A percentile compares a stretch with the other conserved stretches of the same genome.
phyloP scores from a whole-genome alignment of 2,329 filamentous ascomycete genomes.

The Zasmidium cellare region DNA sequence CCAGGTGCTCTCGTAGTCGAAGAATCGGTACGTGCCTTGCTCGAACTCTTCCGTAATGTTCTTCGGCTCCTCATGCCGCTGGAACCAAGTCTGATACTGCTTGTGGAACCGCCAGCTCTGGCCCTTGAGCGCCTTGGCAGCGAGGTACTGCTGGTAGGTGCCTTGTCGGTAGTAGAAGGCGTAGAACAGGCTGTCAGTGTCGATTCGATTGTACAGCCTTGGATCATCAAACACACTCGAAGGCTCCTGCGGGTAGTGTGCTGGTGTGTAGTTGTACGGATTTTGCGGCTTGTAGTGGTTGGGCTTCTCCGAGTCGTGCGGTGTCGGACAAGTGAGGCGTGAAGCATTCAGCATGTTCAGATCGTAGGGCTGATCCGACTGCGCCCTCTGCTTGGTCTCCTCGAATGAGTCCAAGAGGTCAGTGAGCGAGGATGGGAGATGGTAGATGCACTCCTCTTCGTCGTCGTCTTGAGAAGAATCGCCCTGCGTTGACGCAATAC shows the following conservation, averaged over 20 bases:
- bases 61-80: conserved; percentile 97
- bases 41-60: conserved; percentile 98
- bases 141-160: conserved; percentile 91
- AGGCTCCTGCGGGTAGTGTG: conserved; percentile 92
- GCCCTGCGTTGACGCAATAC: conserved; percentile 51
- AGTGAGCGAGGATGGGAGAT: conserved; percentile 82
- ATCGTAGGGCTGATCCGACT: conserved; percentile 62
- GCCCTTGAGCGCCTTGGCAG: conserved; percentile 94
- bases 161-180: conserved; percentile 99
- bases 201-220: conserved; percentile 81
- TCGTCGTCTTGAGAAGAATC: conserved; percentile 49
- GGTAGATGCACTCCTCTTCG: conserved; percentile 77
- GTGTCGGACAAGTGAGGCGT: conserved; percentile 71
- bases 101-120: conserved; percentile 99
- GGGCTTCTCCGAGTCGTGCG: conserved; percentile 76
- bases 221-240: conserved; percentile 89
- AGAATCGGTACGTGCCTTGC: conserved; percentile 98
- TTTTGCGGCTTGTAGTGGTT: conserved; percentile 81
- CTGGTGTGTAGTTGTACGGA: conserved; percentile 69
- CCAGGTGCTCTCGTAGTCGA: conserved; percentile 99
- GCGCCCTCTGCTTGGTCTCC: conserved; percentile 69
- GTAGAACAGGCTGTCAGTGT: conserved; percentile 96
- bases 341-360: conserved; percentile 74
- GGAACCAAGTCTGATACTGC: conserved; percentile 99
- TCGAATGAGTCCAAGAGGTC: conserved; percentile 93